Percentiles rank a stretch among this genome's conserved stretches.
Evolutionary conservation across 441 rosid genomes (phyloP).

Genomic region (Lepidium campestre): DNA sequence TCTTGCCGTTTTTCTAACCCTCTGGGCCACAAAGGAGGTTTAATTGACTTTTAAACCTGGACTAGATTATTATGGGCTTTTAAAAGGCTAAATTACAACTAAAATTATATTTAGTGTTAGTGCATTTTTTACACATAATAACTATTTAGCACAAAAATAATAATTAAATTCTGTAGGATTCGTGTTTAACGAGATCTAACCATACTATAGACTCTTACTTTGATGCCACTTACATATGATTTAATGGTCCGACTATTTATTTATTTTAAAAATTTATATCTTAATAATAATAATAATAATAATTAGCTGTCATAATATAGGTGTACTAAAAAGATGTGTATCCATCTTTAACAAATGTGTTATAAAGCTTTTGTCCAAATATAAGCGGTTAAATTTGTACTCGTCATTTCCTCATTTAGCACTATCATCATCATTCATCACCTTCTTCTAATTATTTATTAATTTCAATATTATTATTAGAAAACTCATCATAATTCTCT

Average conservation of each 20-base stretch:
- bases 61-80: background rate
- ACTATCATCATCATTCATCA: constrained; percentile 14
- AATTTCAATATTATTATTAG: background rate
- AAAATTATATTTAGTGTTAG: background rate
- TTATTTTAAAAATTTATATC: background rate
- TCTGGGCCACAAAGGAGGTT: background rate
- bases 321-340: background rate
- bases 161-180: background rate
- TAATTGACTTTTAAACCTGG: background rate
- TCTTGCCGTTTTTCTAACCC: background rate
- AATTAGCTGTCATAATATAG: constrained; percentile 10
- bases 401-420: constrained; percentile 6
- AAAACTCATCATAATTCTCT: background rate
- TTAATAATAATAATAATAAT: background rate
- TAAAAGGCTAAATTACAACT: background rate
- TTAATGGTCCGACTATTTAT: background rate
- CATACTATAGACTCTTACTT: background rate
- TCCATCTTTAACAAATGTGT: background rate
- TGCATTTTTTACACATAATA: background rate
- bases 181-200: background rate
- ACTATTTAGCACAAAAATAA: too few relatives aligned
- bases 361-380: background rate
- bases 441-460: background rate
- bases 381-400: background rate
- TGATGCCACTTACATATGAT: background rate